phyloP scores from a whole-genome alignment of 345 rosid genomes.

The Murraya koenigii region DNA sequence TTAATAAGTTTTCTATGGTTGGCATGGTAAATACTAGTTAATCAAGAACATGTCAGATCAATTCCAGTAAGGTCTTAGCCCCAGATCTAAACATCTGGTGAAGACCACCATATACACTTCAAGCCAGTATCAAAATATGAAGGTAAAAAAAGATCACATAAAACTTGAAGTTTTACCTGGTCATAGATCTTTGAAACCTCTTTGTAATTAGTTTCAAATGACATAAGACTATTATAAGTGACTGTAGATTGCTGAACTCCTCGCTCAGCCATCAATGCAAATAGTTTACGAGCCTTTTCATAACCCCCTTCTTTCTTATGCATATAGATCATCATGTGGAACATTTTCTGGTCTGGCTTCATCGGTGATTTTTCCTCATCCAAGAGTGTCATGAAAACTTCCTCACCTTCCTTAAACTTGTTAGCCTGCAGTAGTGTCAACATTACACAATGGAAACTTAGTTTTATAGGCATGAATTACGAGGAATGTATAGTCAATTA shows the following conservation, averaged over 20 bases:
- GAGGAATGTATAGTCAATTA: background rate
- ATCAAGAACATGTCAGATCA: background rate
- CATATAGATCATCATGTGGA: slow-evolving; percentile 95
- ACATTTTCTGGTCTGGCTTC: slow-evolving; percentile 92
- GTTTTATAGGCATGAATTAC: slow-evolving; percentile 4
- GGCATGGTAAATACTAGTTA: background rate
- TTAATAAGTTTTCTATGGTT: background rate
- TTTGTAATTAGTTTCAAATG: slow-evolving; percentile 83
- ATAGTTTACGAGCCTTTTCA: slow-evolving; percentile 76
- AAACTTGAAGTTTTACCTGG: slow-evolving; percentile 47
- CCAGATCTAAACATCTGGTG: background rate
- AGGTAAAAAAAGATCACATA: background rate
- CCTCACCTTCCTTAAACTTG: slow-evolving; percentile 84
- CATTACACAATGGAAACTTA: slow-evolving; percentile 2
- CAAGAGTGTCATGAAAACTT: slow-evolving; percentile 74
- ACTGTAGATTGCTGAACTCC: slow-evolving; percentile 74
- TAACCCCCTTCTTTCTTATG: slow-evolving; percentile 82
- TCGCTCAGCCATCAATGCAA: slow-evolving; percentile 68
- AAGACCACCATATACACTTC: background rate
- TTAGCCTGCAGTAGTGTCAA: slow-evolving; percentile 46
- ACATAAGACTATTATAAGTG: slow-evolving; percentile 90
- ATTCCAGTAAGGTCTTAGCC: background rate
- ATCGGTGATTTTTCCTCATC: slow-evolving; percentile 60
- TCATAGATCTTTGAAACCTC: slow-evolving; percentile 96
- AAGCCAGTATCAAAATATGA: background rate